phyloP scores from a whole-genome alignment of 2,329 filamentous ascomycete genomes.

The Phaeosphaeriaceae sp. region DNA sequence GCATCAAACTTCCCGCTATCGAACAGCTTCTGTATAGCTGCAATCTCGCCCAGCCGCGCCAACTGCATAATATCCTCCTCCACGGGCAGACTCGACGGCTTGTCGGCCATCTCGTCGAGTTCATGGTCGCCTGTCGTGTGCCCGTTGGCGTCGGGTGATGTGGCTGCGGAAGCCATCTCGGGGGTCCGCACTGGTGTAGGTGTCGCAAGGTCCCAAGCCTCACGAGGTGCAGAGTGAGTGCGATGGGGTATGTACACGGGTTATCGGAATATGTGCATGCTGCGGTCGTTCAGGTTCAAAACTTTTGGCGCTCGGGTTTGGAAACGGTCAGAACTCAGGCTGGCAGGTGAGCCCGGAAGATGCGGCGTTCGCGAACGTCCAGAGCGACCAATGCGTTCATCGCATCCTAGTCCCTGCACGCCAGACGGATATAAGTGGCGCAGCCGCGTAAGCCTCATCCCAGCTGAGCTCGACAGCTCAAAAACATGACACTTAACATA shows the following conservation, averaged over 20 bases:
- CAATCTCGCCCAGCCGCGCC: conserved; percentile 84
- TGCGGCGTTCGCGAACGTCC: conserved; percentile 23
- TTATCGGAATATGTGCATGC: conserved; percentile 19
- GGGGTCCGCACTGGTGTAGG: conserved; percentile 18
- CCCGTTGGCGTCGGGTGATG: conserved; percentile 30
- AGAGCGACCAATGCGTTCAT: conserved; percentile 27
- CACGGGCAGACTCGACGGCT: conserved; percentile 52
- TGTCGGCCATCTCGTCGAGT: conserved; percentile 45
- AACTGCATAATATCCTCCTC: conserved; percentile 95
- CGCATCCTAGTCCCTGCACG: conserved; percentile 17
- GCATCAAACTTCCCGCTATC: conserved; percentile 82
- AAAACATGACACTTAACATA: too few relatives aligned
- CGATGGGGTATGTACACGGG: background rate
- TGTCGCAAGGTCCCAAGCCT: background rate
- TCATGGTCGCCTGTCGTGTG: conserved; percentile 41
- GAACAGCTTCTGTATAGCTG: conserved; percentile 87
- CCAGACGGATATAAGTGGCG: conserved; percentile 12
- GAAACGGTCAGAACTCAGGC: background rate
- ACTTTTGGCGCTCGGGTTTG: background rate
- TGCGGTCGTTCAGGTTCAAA: conserved; percentile 3
- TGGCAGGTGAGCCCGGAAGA: conserved; percentile 9
- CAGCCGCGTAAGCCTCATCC: conserved; percentile 12
- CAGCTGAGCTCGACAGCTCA: background rate
- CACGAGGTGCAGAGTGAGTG: background rate
- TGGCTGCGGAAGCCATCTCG: conserved; percentile 35